A percentile compares a stretch with the other conserved stretches of the same genome.
Conservation (phyloP, 805 yeast genomes). For the Candida montana region DNA sequence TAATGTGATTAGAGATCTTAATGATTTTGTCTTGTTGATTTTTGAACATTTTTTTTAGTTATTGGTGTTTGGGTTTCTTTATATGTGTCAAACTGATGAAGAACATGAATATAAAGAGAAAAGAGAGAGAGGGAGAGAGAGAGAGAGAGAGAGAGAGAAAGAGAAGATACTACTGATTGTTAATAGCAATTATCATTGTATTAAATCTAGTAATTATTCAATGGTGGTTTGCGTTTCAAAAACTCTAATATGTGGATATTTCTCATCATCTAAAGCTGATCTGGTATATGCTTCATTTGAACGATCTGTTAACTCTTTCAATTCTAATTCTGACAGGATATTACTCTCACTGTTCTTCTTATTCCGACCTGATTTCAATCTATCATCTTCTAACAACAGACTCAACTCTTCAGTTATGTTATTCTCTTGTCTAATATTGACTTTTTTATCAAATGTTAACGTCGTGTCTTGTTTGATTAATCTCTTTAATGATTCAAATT, state of each 20-base stretch:
- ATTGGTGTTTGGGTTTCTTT: not conserved
- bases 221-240: conserved; percentile 33
- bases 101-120: not conserved
- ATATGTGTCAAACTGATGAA: not conserved
- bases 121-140: not conserved
- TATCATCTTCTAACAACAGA: conserved; percentile 34
- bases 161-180: too few species aligned
- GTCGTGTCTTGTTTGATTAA: conserved; percentile 29
- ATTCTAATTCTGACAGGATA: conserved; percentile 30
- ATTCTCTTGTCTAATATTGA: conserved; percentile 22
- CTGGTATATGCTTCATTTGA: conserved; percentile 36
- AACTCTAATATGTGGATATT: conserved; percentile 31
- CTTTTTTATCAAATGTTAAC: conserved; percentile 17
- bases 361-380: conserved; percentile 32
- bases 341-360: conserved; percentile 20
- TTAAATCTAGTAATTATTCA: too few species aligned
- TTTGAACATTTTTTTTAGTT: too few species aligned
- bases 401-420: conserved; percentile 36
- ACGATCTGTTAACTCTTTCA: conserved; percentile 47
- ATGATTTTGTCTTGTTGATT: too few species aligned
- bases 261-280: conserved; percentile 17
- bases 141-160: too few species aligned
- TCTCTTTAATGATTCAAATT: conserved; percentile 40
- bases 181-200: too few species aligned
- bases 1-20: too few species aligned